Base-by-base conservation (phyloP, 2,329 filamentous ascomycete species). In the Talaromyces sp. region DNA sequence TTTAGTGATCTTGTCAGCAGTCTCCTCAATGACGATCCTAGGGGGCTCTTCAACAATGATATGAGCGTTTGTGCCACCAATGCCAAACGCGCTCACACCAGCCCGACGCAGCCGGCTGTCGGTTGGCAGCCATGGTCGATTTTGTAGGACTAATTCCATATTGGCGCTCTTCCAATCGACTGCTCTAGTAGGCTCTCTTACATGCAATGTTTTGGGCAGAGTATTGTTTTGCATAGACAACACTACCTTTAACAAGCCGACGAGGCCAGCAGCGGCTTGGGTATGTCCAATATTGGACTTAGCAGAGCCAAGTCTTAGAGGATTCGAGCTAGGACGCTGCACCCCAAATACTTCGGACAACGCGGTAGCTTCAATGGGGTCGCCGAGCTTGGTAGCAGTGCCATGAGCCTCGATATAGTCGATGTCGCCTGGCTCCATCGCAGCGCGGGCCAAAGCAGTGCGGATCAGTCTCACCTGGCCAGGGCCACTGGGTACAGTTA, bases 401-500 rank as follows among this genome's bases (percentile, higher is more conserved):
- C 34, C 56, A 30, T 58, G 56, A 30, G 68, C 68, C 30, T 12
- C 61, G 65, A 3, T 73, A 69, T 8, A 66, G n/a, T 28, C n/a
- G 23, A 40, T 58, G 10, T 47, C 36, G 12, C 9, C 36, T 10
- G 36, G n/a, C 18, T 6, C 33, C 10, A 58, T 18, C n/a, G 36
- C 56, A 14, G 42, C 42, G 10, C 18, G 5, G 14, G 12, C n/a
- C n/a, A 40, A 23, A 16, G 31, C 10, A 23, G 10, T n/a, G 4
- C 36, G 12, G n/a, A 50, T 28, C n/a, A 58, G 23, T 9, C 23
- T 4, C 28, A n/a, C 71, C 66, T 84, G 82, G 1, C 80, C 78
- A 4, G 69, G 59, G 4, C 74, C 68, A 59, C 75, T 85, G 0
- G 84, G 84, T 70, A 83, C 78, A 0, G 83, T 85, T 62, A 86